Base-by-base conservation (phyloP, 1,284 basidiomycete species). In the Fomitopsis pinicola region DNA sequence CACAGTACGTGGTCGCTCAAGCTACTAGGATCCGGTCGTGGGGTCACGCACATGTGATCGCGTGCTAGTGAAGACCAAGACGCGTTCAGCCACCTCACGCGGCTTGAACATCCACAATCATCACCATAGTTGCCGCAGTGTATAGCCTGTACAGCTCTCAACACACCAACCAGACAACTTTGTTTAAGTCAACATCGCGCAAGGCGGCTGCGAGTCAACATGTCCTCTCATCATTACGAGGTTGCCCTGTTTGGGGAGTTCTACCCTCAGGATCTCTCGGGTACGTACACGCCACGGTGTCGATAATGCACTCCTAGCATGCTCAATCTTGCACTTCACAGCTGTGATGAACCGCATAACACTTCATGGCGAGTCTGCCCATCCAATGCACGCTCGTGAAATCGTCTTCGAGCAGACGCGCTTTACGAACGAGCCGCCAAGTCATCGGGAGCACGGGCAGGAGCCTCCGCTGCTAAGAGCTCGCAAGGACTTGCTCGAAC, bases 161-260 rank as follows among this genome's bases (percentile, higher is more conserved):
- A 2, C 30, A 5, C 22, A 22, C 2, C 22, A 22, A 22, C 8
- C 30, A 33, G 30, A 33, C 30, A 5, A 8, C 4, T 5, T 33
- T 33, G 3, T 33, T 8, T 2, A 8, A 33, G 30, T 33, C 22
- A 22, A 22, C 22, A 22, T 22, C 30, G 2, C 30, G 8, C 30
- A 33, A 33, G 30, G 30, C 30, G 30, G 8, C 30, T 33, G 30
- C 8, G 2, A 40, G 2, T 40, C 9, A 35, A 2, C n/a, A 69
- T 69, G 68, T 69, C 72, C 7, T 69, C 76, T 5, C 83, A 88
- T 68, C 79, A 79, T 56, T 92, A 91, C 68, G 90, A 92, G 76
- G 87, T 92, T 59, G 87, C 88, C 0, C 82, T 92, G 59, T 90
- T 87, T 59, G 89, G 87, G 63, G 89, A 90, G 68, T 91, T 92